Evolutionary conservation across 2,329 filamentous ascomycete species (phyloP).

Genomic region (Pyrenochaeta sp.): DNA sequence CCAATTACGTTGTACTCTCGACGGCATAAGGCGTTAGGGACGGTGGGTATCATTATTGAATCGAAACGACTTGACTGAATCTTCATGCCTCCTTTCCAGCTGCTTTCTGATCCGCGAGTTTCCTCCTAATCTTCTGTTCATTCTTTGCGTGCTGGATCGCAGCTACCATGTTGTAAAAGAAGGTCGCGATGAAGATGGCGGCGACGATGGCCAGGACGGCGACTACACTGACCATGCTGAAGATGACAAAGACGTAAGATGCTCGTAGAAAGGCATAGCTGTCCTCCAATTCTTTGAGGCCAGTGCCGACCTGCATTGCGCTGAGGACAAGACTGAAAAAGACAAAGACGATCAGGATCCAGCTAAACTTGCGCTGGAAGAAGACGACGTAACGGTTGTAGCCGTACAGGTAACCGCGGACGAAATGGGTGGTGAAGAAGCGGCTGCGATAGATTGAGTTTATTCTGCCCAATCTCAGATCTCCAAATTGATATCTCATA

Average conservation of each 20-base stretch:
- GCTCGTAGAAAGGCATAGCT: slow-evolving; percentile 33
- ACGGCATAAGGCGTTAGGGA: not conserved
- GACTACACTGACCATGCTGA: slow-evolving; percentile 43
- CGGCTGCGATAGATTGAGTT: slow-evolving; percentile 46
- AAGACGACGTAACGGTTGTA: slow-evolving; percentile 51
- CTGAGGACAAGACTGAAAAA: slow-evolving; percentile 47
- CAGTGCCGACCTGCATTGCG: slow-evolving; percentile 49
- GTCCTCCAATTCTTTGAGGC: slow-evolving; percentile 30
- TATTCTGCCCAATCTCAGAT: slow-evolving; percentile 43
- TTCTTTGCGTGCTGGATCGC: slow-evolving; percentile 42
- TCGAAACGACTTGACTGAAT: not conserved
- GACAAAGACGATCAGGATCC: slow-evolving; percentile 48
- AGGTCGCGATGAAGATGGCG: slow-evolving; percentile 39
- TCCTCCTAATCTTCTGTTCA: slow-evolving; percentile 45
- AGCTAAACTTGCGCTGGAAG: slow-evolving; percentile 48
- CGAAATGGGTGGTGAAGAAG: slow-evolving; percentile 42
- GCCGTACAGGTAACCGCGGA: slow-evolving; percentile 49
- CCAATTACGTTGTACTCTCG: not conserved
- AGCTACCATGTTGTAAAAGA: slow-evolving; percentile 45
- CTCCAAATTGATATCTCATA: slow-evolving; percentile 46
- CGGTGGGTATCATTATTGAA: slow-evolving; percentile 2
- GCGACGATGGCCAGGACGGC: slow-evolving; percentile 36
- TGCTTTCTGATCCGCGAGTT: slow-evolving; percentile 12
- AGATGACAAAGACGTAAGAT: slow-evolving; percentile 44
- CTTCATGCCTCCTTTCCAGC: slow-evolving; percentile 7